Base-by-base conservation (phyloP, 2,329 filamentous ascomycete genomes). In the Colletotrichum sp. region DNA sequence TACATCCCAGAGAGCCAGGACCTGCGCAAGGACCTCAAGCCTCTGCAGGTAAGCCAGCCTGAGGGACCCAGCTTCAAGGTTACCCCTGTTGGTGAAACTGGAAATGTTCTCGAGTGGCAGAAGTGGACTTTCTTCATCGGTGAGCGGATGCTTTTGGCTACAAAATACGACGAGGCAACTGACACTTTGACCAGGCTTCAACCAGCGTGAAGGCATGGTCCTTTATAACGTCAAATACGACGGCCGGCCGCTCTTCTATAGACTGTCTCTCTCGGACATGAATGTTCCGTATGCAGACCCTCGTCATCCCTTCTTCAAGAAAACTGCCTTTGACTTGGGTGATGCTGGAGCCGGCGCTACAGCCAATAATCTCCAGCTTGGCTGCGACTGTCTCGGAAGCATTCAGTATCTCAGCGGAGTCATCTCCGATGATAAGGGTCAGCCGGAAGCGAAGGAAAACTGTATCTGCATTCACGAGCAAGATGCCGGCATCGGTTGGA, bases 391-490 rank as follows among this genome's bases (percentile, higher is more conserved):
- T 79, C 86, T 95, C 0, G 93, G 93, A 8, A 88, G 89, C 3
- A 93, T 94, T 79, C 92, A 93, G 80, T 88, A 88, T 79, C 80
- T 86, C 71, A 81, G 92, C 71, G 88, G 87, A 3, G 85, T 91
- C 28, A 85, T 91, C 48, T 87, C 90, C 0, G 86, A 87, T 13
- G 80, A 88, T 7, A 84, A 90, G 64, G 93, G 93, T 4, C 87
- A 88, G 62, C 88, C 91, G 1, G 88, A 86, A 10, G 78, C 86
- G 2, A 86, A 88, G 30, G 88, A 87, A 18, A 94, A 94, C 77
- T 92, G 93, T 8, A 86, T 94, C 71, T 94, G 93, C 79, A 84
- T 94, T 5, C 93, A 94, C 79, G 93, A 94, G 81, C 91, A 93
- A 80, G 93, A 94, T 78, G 89, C 91, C 69, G 93, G 93, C 6